A percentile compares a stretch with the other conserved stretches of the same genome.
These are phyloP conservation scores for Atkinsonella texensis DNA, from an alignment of 2,329 filamentous ascomycete species.

Conservation along the genomic window DNA sequence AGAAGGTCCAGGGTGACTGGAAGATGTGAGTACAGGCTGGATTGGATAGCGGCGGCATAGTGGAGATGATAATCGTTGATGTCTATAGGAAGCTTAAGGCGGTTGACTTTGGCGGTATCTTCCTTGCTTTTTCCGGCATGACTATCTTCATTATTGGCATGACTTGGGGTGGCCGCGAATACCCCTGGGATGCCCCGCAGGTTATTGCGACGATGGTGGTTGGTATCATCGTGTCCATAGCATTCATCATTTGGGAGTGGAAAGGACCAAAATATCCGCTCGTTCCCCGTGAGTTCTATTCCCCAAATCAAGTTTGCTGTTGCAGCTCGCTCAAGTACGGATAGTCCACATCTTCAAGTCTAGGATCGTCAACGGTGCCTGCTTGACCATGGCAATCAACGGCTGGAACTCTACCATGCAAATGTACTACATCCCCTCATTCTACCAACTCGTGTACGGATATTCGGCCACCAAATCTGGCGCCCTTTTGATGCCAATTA, in stretches of 20 bases:
- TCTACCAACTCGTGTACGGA: slow-evolving; percentile 33
- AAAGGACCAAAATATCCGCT: slow-evolving; percentile 35
- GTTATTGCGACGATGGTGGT: slow-evolving; percentile 42
- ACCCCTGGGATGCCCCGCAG: slow-evolving; percentile 41
- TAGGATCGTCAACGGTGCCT: slow-evolving; percentile 41
- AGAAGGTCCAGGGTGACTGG: slow-evolving; percentile 41
- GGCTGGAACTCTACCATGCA: slow-evolving; percentile 49
- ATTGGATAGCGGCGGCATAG: background rate
- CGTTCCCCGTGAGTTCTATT: slow-evolving; percentile 26
- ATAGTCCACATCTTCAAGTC: slow-evolving; percentile 40
- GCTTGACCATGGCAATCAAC: slow-evolving; percentile 44
- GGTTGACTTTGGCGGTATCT: slow-evolving; percentile 36
- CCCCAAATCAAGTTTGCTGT: slow-evolving; percentile 8
- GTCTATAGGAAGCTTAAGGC: slow-evolving; percentile 33
- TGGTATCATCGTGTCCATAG: slow-evolving; percentile 32
- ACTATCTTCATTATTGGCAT: slow-evolving; percentile 35
- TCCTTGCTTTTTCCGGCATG: slow-evolving; percentile 33
- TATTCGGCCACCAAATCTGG: slow-evolving; percentile 30
- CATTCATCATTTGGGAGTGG: slow-evolving; percentile 42
- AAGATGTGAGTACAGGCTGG: slow-evolving; percentile 19
- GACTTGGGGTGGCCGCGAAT: slow-evolving; percentile 49
- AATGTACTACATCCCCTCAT: slow-evolving; percentile 34
- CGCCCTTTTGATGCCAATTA: slow-evolving; percentile 29
- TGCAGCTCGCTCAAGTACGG: background rate
- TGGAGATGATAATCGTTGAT: background rate